phyloP scores from a whole-genome alignment of 352 stramenopile species.

The Phytophthora sp. region DNA sequence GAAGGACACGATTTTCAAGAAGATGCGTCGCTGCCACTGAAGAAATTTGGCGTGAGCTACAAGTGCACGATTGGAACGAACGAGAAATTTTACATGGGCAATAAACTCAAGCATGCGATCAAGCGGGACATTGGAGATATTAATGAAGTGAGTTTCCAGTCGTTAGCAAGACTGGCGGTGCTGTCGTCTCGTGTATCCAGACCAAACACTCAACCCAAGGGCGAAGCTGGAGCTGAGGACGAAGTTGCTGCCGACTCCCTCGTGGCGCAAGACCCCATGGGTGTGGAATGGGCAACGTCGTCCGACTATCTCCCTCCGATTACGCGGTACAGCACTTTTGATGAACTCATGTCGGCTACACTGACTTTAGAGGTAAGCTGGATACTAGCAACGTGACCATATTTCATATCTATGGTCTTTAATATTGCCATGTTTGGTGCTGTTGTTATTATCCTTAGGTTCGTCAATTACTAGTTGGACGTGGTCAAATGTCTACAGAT shows the following conservation, averaged over 20 bases:
- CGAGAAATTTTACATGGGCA: conserved; percentile 89
- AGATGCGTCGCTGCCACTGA: conserved; percentile 85
- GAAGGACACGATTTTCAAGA: conserved; percentile 92
- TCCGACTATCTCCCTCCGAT: conserved; percentile 80
- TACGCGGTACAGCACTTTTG: conserved; percentile 89
- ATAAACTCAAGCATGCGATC: conserved; percentile 81
- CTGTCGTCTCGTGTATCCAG: conserved; percentile 82
- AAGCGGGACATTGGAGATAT: conserved; percentile 81
- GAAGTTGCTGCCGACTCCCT: conserved; percentile 56
- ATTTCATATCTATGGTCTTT: conserved; percentile 1
- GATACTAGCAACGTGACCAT: background rate
- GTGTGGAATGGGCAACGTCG: conserved; percentile 70
- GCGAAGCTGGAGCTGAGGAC: conserved; percentile 45
- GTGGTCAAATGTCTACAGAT: conserved; percentile 86
- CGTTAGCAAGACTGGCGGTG: conserved; percentile 78
- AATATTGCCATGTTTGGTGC: background rate
- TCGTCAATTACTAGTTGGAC: conserved; percentile 78
- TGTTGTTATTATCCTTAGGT: conserved; percentile 49
- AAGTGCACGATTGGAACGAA: conserved; percentile 90
- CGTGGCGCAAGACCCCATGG: conserved; percentile 79
- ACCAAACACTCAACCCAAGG: conserved; percentile 63
- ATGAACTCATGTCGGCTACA: conserved; percentile 91
- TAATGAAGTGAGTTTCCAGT: conserved; percentile 89
- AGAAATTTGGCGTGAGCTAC: conserved; percentile 91
- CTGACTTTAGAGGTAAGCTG: conserved; percentile 79